A percentile compares a stretch with the other conserved stretches of the same genome.
Evolutionary conservation across 495 filamentous ascomycete genomes (phyloP).

Genomic region (Daldinia grandis): DNA sequence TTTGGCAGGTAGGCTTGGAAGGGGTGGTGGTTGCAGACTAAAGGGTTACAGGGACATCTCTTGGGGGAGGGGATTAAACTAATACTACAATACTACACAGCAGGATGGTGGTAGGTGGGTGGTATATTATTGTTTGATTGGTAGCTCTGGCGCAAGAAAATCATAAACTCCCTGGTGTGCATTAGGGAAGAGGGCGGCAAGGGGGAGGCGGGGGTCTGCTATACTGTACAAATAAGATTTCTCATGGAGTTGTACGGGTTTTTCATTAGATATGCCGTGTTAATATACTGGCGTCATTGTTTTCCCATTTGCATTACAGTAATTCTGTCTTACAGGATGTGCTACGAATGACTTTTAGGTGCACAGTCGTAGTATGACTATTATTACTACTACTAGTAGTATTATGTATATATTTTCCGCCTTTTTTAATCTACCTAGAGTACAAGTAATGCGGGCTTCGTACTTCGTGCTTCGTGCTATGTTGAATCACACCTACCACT

Average conservation of each 20-base stretch:
- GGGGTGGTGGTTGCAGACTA: not conserved
- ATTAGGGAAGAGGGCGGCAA: not conserved
- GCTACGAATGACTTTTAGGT: no score
- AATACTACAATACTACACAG: not conserved
- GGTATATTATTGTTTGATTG: not conserved
- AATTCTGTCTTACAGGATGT: no score
- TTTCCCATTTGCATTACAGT: not conserved
- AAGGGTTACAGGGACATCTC: not conserved
- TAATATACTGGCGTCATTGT: not conserved
- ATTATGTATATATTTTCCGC: not conserved
- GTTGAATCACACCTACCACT: not conserved
- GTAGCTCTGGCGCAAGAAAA: not conserved
- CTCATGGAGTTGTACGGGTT: not conserved
- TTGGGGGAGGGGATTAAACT: not conserved
- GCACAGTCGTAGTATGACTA: no score
- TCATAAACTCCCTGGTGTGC: not conserved
- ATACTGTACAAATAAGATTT: constrained; percentile 2
- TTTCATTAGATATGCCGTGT: not conserved
- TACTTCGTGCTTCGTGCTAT: not conserved
- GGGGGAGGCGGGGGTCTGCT: not conserved
- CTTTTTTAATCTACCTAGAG: not conserved
- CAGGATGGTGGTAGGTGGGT: not conserved
- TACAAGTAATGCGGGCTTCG: not conserved
- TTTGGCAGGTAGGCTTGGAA: constrained; percentile 1
- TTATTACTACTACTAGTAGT: not conserved